phyloP scores from a whole-genome alignment of 1,284 basidiomycete genomes.

The Cutaneotrichosporon sp. region DNA sequence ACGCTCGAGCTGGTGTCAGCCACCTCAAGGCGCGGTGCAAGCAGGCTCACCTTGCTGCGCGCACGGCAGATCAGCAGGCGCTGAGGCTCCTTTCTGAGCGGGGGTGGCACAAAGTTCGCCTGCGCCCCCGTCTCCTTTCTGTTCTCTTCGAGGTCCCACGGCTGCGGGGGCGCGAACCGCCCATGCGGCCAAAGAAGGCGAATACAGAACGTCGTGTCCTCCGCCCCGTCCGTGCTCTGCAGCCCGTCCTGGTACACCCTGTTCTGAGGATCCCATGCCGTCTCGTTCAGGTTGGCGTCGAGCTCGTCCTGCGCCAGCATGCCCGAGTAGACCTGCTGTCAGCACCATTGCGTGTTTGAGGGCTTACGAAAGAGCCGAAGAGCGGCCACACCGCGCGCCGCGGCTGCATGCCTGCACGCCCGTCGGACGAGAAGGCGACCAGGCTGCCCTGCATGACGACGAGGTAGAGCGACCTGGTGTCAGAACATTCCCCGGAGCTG shows the following conservation, averaged over 20 bases:
- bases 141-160: conserved; percentile 35
- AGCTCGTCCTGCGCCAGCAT: conserved; percentile 48
- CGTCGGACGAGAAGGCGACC: conserved; percentile 42
- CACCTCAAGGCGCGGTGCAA: no score
- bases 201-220: conserved; percentile 51
- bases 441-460: conserved; percentile 43
- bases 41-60: no score
- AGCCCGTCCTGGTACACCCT: conserved; percentile 52
- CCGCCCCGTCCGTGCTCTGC: conserved; percentile 43
- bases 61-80: conserved; percentile 45
- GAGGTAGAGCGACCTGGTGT: conserved; percentile 34
- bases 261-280: conserved; percentile 29
- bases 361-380: conserved; percentile 49
- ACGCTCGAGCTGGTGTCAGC: conserved; percentile 53
- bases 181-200: conserved; percentile 30
- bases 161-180: conserved; percentile 27
- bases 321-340: conserved; percentile 46
- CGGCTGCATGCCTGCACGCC: conserved; percentile 30
- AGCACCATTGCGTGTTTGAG: not conserved
- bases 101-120: conserved; percentile 27
- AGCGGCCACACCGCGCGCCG: conserved; percentile 42
- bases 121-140: conserved; percentile 9
- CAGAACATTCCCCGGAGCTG: no score
- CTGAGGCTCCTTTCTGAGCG: conserved; percentile 33
- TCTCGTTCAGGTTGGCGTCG: conserved; percentile 25